Evolutionary conservation across 257 asterid genomes (phyloP).

Genomic region (Verbascum thapsus): DNA sequence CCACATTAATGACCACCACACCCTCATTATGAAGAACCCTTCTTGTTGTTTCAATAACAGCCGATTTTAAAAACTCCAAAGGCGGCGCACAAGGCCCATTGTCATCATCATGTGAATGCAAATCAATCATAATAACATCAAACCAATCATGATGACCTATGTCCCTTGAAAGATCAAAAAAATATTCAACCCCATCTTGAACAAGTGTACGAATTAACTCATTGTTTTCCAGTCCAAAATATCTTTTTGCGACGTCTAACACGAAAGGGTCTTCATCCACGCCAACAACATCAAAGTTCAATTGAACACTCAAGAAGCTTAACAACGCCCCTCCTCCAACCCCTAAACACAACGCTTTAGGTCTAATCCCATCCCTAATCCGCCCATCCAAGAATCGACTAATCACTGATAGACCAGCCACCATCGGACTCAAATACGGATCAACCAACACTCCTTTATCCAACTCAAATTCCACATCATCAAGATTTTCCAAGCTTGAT

Average conservation of each 20-base stretch:
- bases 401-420: constrained; percentile 65
- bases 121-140: constrained; percentile 82
- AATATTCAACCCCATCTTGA: constrained; percentile 61
- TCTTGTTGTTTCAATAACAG: constrained; percentile 53
- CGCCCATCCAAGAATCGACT: constrained; percentile 42
- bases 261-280: constrained; percentile 73
- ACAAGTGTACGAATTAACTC: constrained; percentile 44
- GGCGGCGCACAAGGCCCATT: constrained; percentile 78
- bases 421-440: constrained; percentile 87
- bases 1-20: constrained; percentile 53
- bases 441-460: constrained; percentile 62
- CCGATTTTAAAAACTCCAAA: constrained; percentile 46
- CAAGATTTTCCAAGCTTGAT: constrained; percentile 32
- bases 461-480: constrained; percentile 46
- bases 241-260: constrained; percentile 50
- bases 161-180: constrained; percentile 40
- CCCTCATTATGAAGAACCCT: constrained; percentile 49
- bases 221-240: constrained; percentile 56
- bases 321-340: constrained; percentile 94
- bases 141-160: constrained; percentile 34
- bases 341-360: constrained; percentile 79
- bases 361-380: constrained; percentile 41
- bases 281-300: constrained; percentile 70
- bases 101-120: constrained; percentile 68
- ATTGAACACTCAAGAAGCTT: constrained; percentile 48